These are phyloP conservation scores for Coniochaeta sp. DNA, from an alignment of 2,329 filamentous ascomycete genomes.

Conservation along the genomic window DNA sequence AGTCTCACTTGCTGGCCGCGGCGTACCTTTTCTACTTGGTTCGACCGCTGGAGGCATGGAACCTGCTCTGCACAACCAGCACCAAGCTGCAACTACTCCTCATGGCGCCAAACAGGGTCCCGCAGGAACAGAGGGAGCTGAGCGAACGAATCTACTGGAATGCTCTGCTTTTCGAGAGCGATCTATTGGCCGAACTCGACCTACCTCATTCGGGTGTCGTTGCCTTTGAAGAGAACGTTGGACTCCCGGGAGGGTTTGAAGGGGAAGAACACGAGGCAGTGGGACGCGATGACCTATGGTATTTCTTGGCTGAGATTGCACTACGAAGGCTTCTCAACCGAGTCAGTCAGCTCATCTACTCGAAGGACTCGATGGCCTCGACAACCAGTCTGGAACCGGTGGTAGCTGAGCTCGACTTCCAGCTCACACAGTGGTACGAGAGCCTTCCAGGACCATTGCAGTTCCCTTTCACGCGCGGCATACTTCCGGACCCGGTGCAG, in stretches of 20 bases:
- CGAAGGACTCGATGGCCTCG: conserved; percentile 62
- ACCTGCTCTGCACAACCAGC: conserved; percentile 67
- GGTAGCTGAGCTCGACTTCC: conserved; percentile 73
- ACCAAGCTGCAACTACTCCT: conserved; percentile 75
- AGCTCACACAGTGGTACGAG: conserved; percentile 80
- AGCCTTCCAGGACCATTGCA: conserved; percentile 66
- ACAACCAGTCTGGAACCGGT: conserved; percentile 69
- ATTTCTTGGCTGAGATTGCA: conserved; percentile 78
- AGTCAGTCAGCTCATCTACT: conserved; percentile 73
- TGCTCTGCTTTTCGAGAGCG: conserved; percentile 70
- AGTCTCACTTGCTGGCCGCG: conserved; percentile 73
- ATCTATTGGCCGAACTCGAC: conserved; percentile 71
- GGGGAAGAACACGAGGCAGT: conserved; percentile 57
- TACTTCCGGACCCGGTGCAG: conserved; percentile 66
- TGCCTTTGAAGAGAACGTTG: conserved; percentile 73
- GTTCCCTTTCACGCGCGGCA: conserved; percentile 63
- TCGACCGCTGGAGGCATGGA: conserved; percentile 78
- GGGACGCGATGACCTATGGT: conserved; percentile 75
- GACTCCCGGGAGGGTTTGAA: conserved; percentile 70
- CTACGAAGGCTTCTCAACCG: conserved; percentile 69
- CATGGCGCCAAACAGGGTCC: conserved; percentile 64
- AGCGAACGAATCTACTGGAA: conserved; percentile 82
- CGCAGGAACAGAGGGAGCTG: conserved; percentile 62
- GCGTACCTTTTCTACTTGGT: conserved; percentile 81
- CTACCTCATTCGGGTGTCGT: conserved; percentile 77